Conservation (phyloP, 306 rosid genomes). For the Oxytropis ochrocephala region DNA sequence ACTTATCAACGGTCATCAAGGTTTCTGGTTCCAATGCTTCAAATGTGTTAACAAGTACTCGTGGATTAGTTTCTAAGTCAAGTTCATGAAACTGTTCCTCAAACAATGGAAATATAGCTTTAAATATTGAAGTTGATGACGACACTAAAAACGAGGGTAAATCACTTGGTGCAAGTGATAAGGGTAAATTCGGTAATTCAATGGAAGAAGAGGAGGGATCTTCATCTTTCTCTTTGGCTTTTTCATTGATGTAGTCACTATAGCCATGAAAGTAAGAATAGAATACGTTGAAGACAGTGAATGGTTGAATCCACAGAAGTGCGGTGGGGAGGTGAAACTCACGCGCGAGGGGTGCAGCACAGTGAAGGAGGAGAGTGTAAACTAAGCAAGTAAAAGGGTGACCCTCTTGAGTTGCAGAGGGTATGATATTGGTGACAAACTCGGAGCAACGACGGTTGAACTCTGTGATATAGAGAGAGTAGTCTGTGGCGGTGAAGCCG, state of each 20-base stretch:
- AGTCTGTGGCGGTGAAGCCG: neutral
- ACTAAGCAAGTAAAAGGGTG: constrained; percentile 34
- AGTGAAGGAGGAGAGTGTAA: constrained; percentile 18
- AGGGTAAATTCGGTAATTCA: neutral
- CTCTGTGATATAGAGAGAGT: neutral
- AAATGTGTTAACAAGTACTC: constrained; percentile 32
- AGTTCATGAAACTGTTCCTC: constrained; percentile 17
- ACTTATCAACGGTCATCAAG: neutral
- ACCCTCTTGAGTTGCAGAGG: constrained; percentile 3
- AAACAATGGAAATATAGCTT: neutral
- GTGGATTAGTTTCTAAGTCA: constrained; percentile 10
- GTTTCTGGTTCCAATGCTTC: constrained; percentile 35
- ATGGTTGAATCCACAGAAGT: neutral
- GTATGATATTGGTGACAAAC: constrained; percentile 12
- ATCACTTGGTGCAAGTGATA: neutral
- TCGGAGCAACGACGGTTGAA: constrained; percentile 25
- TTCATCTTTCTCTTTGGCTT: neutral
- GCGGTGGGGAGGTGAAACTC: constrained; percentile 1
- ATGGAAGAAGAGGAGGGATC: neutral
- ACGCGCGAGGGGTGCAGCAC: constrained; percentile 31
- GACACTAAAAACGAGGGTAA: neutral
- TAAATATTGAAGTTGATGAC: neutral
- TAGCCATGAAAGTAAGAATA: neutral
- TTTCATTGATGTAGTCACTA: neutral
- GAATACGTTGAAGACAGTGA: neutral